These are phyloP conservation scores for Phyllostachys edulis DNA, from an alignment of 176 grass and related monocot genomes.

Conservation along the genomic window DNA sequence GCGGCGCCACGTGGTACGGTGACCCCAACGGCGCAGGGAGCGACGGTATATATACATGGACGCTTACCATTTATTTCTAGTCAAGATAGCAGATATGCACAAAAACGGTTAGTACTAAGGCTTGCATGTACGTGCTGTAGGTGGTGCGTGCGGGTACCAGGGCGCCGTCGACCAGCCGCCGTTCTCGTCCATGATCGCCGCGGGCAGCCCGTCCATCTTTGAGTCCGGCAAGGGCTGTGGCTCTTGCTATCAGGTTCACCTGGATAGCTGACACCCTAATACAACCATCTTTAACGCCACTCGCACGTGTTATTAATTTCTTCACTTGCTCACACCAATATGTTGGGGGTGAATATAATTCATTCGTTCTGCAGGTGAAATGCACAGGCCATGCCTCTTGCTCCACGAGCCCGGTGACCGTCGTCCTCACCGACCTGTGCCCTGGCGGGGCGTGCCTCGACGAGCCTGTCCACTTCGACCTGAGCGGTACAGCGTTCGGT, in stretches of 20 bases:
- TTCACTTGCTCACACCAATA: not conserved
- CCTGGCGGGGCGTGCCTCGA: slow-evolving; percentile 42
- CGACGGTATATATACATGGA: slow-evolving; percentile 43
- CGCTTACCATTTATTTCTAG: not conserved
- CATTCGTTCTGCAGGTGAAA: slow-evolving; percentile 41
- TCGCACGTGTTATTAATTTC: not conserved
- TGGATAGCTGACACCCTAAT: not conserved
- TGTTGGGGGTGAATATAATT: not conserved
- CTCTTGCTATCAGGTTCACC: slow-evolving; percentile 65
- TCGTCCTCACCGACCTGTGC: slow-evolving; percentile 69
- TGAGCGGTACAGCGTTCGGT: slow-evolving; percentile 82
- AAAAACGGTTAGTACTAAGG: not conserved
- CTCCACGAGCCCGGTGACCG: slow-evolving; percentile 52
- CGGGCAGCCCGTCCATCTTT: slow-evolving; percentile 59
- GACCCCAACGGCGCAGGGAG: slow-evolving; percentile 50
- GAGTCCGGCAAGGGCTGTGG: slow-evolving; percentile 67
- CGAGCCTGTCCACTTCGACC: slow-evolving; percentile 70
- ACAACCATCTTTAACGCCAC: not conserved
- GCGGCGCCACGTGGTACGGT: slow-evolving; percentile 84
- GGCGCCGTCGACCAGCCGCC: slow-evolving; percentile 51
- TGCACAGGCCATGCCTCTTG: slow-evolving; percentile 51
- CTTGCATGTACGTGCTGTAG: slow-evolving; percentile 1
- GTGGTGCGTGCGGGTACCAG: slow-evolving; percentile 68
- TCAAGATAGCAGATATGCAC: not conserved
- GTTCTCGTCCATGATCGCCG: slow-evolving; percentile 59